Conservation (phyloP, 352 stramenopile species). For the Phytopythium montanum region DNA sequence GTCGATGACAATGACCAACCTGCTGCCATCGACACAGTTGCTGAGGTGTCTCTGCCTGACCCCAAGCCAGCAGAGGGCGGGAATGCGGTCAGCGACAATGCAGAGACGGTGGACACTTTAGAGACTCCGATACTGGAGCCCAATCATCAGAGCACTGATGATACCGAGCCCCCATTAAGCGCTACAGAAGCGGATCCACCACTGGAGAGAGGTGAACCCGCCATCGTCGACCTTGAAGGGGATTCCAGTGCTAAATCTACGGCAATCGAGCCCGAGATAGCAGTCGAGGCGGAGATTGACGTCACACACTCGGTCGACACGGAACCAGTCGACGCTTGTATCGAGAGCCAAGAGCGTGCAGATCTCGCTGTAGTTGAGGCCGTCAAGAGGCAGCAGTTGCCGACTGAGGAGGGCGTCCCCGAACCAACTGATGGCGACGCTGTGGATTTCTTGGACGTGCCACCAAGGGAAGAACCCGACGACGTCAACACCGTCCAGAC, state of each 20-base stretch:
- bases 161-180: not conserved
- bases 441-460: not conserved
- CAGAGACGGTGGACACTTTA: not conserved
- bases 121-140: no score
- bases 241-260: not conserved
- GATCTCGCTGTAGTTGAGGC: not conserved
- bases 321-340: not conserved
- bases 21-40: no score
- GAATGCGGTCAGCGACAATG: not conserved
- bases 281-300: not conserved
- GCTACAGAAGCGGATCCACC: no score
- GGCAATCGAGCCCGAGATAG: not conserved
- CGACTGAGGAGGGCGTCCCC: not conserved
- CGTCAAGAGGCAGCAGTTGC: not conserved
- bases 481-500: not conserved
- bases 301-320: not conserved
- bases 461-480: not conserved
- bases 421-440: not conserved
- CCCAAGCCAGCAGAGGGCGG: not conserved
- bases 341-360: not conserved
- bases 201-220: not conserved
- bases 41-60: not conserved
- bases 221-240: not conserved
- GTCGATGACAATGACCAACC: not conserved
- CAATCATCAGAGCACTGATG: not conserved